Percentiles rank a stretch among this genome's conserved stretches.
phyloP scores from a whole-genome alignment of 805 yeast species.

The Kuraishia hungarica region DNA sequence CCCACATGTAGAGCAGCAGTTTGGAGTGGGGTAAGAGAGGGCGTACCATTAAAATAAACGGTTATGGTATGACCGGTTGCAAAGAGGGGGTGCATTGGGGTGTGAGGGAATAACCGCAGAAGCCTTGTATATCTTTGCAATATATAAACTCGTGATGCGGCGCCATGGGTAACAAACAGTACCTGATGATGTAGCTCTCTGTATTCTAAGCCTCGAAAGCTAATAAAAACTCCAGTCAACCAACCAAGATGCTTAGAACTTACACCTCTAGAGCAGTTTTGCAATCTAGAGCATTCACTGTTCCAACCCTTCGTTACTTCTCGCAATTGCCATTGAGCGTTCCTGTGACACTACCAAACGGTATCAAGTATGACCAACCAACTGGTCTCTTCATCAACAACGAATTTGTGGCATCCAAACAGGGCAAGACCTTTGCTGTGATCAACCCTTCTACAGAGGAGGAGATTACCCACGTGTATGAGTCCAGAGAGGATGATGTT shows the following conservation, averaged over 20 bases:
- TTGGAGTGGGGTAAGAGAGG: neutral
- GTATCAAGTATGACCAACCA: constrained; percentile 46
- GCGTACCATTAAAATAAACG: neutral
- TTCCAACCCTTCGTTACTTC: constrained; percentile 11
- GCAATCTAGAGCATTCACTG: neutral
- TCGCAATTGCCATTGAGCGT: constrained; percentile 30
- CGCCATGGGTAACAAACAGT: no score
- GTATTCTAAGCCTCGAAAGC: neutral
- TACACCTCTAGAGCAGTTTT: neutral
- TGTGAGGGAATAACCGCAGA: neutral
- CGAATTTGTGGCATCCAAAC: constrained; percentile 56
- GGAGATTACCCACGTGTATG: constrained; percentile 39
- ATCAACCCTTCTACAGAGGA: constrained; percentile 48
- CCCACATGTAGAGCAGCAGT: neutral
- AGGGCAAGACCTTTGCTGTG: constrained; percentile 51
- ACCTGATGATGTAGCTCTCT: no score
- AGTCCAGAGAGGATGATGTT: constrained; percentile 43
- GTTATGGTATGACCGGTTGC: neutral
- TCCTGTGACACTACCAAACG: constrained; percentile 45
- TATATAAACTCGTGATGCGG: neutral
- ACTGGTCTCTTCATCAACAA: constrained; percentile 84
- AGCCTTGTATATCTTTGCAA: neutral
- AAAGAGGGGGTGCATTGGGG: neutral
- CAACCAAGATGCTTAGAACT: neutral
- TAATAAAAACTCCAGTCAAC: no score